Evolutionary conservation across 1,139 yeast genomes (phyloP), one percentile per base, ranked within the genome.

Genomic region (Citeromyces hawaiiensis): DNA sequence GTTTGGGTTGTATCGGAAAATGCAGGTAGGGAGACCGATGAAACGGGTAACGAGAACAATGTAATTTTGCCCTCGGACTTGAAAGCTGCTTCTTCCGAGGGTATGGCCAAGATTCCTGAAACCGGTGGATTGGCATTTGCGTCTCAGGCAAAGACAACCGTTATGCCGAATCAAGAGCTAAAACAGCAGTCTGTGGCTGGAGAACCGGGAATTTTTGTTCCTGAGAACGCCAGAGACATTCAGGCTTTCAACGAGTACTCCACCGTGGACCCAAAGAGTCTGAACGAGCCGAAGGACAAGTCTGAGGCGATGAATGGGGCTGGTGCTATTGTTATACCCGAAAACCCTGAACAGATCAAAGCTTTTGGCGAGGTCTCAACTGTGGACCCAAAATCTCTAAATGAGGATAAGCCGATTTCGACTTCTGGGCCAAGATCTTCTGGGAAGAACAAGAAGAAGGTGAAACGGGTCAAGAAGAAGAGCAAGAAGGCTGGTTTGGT

Each of bases 141-240:
- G 13, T 51, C 49, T 11, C 50, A 43, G 16, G 50, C 47, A 16
- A 59, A 59, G 39, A 59, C 79, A 39, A 70, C 79, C n/a, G 82
- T 74, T 14, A 48, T 74, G 61, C 81, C 83, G 38, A 59, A 70
- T 13, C 45, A 59, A 21, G 80, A 72, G 48, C 69, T 66, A 31
- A 46, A 59, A 40, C 76, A 72, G 45, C 58, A 60, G 35, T 55
- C 66, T 13, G 21, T 19, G 7, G 21, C 21, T 19, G 82, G 83
- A 33, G 83, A 75, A 54, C 79, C 83, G 33, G 83, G 83, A 40
- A 64, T 61, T 55, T 73, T 55, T 44, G 64, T 63, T 56, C 76
- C 62, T 53, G 59, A 53, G 46, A 68, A 62, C 60, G 57, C 65
- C 48, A 64, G 53, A 62, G 72, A 48, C 34, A 74, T 80, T 33